Conservation (phyloP, 768 basidiomycete species). For the Omphalotus guepiniiformis region DNA sequence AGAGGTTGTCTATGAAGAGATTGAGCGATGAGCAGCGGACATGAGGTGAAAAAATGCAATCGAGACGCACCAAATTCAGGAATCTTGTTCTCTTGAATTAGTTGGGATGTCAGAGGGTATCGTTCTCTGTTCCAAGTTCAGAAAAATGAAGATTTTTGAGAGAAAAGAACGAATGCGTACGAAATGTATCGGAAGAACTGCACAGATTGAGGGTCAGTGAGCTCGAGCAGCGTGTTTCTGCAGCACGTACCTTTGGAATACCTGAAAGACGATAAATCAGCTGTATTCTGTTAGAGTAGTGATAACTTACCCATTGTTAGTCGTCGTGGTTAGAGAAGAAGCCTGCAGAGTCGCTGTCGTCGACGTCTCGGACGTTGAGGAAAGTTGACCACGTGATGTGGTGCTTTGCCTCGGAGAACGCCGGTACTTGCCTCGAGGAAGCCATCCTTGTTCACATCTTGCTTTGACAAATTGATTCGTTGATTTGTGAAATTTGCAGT, state of each 20-base stretch:
- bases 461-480: no score
- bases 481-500: no score
- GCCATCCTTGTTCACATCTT: no score
- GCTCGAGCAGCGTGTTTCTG: slow-evolving; percentile 2
- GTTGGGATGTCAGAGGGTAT: slow-evolving; percentile 95
- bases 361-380: no score
- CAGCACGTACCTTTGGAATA: slow-evolving; percentile 59
- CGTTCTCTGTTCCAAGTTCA: slow-evolving; percentile 67
- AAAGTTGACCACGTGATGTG: no score
- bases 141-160: not conserved
- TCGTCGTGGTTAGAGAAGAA: not conserved
- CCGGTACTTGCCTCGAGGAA: no score
- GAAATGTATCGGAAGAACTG: slow-evolving; percentile 98
- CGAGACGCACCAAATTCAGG: slow-evolving; percentile 93
- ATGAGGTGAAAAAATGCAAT: not conserved
- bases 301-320: not conserved
- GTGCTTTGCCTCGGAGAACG: no score
- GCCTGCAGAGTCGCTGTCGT: no score
- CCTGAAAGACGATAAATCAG: slow-evolving; percentile 27
- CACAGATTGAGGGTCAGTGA: slow-evolving; percentile 13
- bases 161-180: slow-evolving; percentile 46
- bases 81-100: slow-evolving; percentile 98
- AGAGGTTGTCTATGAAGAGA: slow-evolving; percentile 66
- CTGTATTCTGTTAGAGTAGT: not conserved
- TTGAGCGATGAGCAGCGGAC: slow-evolving; percentile 10